phyloP scores from a whole-genome alignment of 192 early-diverging fungal genomes.

The Bifiguratus adelaidae region DNA sequence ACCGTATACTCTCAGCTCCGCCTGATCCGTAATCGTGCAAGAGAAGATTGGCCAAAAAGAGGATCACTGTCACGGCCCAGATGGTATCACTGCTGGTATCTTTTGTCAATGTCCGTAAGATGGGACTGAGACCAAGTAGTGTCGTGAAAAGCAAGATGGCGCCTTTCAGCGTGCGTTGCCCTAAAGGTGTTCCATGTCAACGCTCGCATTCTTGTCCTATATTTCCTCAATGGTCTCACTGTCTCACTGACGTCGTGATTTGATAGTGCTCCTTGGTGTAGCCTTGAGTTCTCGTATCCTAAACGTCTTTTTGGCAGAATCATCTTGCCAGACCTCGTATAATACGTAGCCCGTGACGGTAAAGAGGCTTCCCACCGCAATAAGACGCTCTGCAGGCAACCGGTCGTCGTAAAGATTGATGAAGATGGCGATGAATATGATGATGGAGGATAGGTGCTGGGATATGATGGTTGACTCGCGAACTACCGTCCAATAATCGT shows the following conservation, averaged over 20 bases:
- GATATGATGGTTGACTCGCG: conserved; percentile 65
- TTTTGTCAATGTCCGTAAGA: conserved; percentile 83
- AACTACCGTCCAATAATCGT: conserved; percentile 75
- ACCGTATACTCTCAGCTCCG: too few relatives aligned
- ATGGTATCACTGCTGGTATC: conserved; percentile 88
- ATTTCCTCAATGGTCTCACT: too few relatives aligned
- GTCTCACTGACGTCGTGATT: too few relatives aligned
- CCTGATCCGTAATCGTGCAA: conserved; percentile 81
- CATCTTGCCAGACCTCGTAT: too few relatives aligned
- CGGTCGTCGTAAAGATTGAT: conserved; percentile 51
- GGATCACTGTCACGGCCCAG: conserved; percentile 77
- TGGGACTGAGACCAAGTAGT: conserved; percentile 77
- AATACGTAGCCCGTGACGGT: conserved; percentile 58
- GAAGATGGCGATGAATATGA: conserved; percentile 86
- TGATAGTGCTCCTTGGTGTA: too few relatives aligned
- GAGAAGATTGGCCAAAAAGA: conserved; percentile 77
- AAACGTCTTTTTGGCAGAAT: too few relatives aligned
- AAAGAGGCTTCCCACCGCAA: conserved; percentile 40
- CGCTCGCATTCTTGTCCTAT: too few relatives aligned
- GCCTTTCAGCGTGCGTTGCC: conserved; percentile 42
- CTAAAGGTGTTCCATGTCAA: conserved; percentile 12
- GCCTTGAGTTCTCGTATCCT: too few relatives aligned
- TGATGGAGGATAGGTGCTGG: conserved; percentile 77
- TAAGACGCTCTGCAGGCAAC: conserved; percentile 44
- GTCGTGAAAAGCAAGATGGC: conserved; percentile 64